phyloP scores from a whole-genome alignment of 129 eudicot genomes.

The Saposhnikovia divaricata region DNA sequence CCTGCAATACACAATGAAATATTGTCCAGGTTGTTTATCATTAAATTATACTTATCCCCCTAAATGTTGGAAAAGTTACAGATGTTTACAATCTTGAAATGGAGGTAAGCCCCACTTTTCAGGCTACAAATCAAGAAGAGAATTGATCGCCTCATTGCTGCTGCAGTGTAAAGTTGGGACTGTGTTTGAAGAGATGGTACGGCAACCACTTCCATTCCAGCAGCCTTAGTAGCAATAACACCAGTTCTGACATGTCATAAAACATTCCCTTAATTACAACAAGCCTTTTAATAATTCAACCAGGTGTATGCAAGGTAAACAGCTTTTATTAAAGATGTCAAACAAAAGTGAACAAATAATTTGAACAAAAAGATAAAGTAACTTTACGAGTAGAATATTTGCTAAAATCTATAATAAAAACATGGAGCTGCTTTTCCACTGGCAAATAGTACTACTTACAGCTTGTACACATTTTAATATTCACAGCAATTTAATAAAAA shows the following conservation, averaged over 20 bases:
- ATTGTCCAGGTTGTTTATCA: no score
- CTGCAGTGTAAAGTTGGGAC: constrained; percentile 62
- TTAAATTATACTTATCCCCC: no score
- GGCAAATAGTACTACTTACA: neutral
- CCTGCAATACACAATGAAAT: no score
- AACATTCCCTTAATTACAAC: constrained; percentile 3
- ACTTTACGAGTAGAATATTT: neutral
- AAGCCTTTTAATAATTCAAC: neutral
- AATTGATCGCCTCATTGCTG: constrained; percentile 81
- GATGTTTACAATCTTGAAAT: no score
- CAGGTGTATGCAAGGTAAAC: neutral
- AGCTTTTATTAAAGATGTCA: neutral
- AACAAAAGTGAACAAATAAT: neutral
- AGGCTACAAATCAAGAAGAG: constrained; percentile 84
- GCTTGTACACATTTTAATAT: neutral
- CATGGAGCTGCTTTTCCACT: neutral
- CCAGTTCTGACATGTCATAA: constrained; percentile 56
- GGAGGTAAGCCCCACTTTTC: no score
- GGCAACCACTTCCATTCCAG: constrained; percentile 92
- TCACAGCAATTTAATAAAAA: no score
- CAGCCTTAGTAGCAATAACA: constrained; percentile 90
- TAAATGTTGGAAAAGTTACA: no score
- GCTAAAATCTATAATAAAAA: neutral
- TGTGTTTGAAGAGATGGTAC: constrained; percentile 89
- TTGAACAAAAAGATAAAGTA: neutral